phyloP scores from a whole-genome alignment of 139 green algal species.

The Desmodesmus armatus region DNA sequence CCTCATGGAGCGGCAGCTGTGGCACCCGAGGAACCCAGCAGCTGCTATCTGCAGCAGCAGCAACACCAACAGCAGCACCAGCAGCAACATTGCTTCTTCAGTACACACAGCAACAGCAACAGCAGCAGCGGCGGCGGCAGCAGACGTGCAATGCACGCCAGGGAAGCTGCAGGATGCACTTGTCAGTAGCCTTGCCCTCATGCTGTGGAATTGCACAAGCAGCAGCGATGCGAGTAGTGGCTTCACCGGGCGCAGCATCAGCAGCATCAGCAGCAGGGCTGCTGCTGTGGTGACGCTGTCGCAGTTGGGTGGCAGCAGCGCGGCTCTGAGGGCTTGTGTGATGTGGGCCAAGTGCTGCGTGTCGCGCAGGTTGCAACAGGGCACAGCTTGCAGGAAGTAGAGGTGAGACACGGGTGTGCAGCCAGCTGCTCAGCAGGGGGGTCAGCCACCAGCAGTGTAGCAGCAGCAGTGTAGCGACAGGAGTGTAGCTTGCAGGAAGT shows the following conservation, averaged over 20 bases:
- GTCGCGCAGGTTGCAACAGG: background rate
- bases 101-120: background rate
- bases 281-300: conserved; percentile 15
- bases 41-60: too few relatives aligned
- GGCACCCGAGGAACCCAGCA: too few relatives aligned
- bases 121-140: background rate
- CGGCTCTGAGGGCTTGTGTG: background rate
- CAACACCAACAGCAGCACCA: too few relatives aligned
- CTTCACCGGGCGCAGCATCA: background rate
- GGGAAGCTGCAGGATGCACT: conserved; percentile 17
- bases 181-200: background rate
- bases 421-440: too few relatives aligned
- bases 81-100: too few relatives aligned
- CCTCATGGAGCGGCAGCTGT: conserved; percentile 37
- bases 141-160: background rate
- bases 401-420: conserved; percentile 1
- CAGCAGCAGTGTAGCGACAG: too few relatives aligned
- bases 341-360: background rate
- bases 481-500: too few relatives aligned
- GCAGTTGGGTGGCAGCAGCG: background rate
- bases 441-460: too few relatives aligned
- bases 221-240: too few relatives aligned
- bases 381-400: background rate
- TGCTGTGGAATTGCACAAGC: too few relatives aligned
- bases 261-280: background rate